Percentiles rank a stretch among this genome's conserved stretches.
These are phyloP conservation scores for Syncephalastrum monosporum DNA, from an alignment of 371 early-diverging fungal genomes.

Conservation along the genomic window DNA sequence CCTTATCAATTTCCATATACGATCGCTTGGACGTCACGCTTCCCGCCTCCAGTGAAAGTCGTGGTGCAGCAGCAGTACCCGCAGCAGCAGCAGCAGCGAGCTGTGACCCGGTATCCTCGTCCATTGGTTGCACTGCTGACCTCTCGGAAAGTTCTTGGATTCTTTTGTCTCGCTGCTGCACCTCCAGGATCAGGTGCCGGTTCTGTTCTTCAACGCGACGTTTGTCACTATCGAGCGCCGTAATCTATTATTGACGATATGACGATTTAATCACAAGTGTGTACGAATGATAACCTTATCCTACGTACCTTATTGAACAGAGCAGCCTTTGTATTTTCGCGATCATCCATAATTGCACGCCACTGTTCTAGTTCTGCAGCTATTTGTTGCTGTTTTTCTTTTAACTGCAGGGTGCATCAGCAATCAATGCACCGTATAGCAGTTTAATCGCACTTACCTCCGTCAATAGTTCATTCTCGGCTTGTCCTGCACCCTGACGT, in stretches of 20 bases:
- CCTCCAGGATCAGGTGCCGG: slow-evolving; percentile 13
- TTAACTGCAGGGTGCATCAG: slow-evolving; percentile 7
- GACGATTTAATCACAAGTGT: no score
- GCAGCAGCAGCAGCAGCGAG: neutral
- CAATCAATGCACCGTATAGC: neutral
- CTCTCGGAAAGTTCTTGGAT: slow-evolving; percentile 8
- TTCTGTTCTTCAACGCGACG: slow-evolving; percentile 23
- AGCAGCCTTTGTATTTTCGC: slow-evolving; percentile 20
- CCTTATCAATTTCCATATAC: slow-evolving; percentile 11
- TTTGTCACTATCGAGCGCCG: slow-evolving; percentile 35
- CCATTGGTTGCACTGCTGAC: slow-evolving; percentile 6
- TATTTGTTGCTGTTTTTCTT: slow-evolving; percentile 15
- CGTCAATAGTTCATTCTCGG: no score
- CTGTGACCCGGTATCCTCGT: slow-evolving; percentile 8
- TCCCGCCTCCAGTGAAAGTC: neutral
- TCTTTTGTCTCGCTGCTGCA: slow-evolving; percentile 19
- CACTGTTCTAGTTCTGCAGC: slow-evolving; percentile 24
- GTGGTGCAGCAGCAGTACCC: slow-evolving; percentile 1
- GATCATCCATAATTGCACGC: slow-evolving; percentile 20
- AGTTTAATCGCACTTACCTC: no score
- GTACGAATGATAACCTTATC: no score
- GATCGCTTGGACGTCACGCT: neutral
- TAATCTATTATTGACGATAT: slow-evolving; percentile 17
- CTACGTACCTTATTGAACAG: slow-evolving; percentile 25
- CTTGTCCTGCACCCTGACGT: no score